Percentiles rank a stretch among this genome's conserved stretches.
phyloP scores from a whole-genome alignment of 1,139 yeast genomes.

The Casaregolazyma suthepensis region DNA sequence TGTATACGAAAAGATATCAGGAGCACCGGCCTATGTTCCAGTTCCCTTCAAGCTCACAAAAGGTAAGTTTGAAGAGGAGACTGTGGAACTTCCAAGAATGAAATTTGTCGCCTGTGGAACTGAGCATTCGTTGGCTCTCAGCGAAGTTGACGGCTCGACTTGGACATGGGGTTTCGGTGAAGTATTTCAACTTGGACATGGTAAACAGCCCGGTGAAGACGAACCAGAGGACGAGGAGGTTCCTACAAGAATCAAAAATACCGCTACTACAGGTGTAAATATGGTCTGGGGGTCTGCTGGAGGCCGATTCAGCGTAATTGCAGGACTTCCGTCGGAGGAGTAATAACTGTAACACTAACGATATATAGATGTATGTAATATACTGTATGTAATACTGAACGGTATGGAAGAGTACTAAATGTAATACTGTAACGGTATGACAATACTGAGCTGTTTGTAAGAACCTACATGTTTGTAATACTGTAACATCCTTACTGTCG shows the following conservation, averaged over 20 bases:
- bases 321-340: constrained; percentile 44
- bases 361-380: constrained; percentile 3
- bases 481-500: constrained; percentile 3
- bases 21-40: constrained; percentile 81
- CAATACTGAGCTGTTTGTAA: too few species aligned
- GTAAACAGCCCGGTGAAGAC: constrained; percentile 78
- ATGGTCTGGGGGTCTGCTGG: constrained; percentile 79
- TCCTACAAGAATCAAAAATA: constrained; percentile 73
- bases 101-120: constrained; percentile 76
- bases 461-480: too few species aligned
- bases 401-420: too few species aligned
- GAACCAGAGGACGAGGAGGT: constrained; percentile 39
- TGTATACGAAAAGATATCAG: constrained; percentile 64
- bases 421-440: too few species aligned
- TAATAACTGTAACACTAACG: neutral
- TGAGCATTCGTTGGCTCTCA: constrained; percentile 84
- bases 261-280: constrained; percentile 78
- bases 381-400: too few species aligned
- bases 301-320: constrained; percentile 89
- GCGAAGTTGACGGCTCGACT: constrained; percentile 67
- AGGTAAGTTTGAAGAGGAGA: constrained; percentile 32
- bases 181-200: constrained; percentile 92
- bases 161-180: constrained; percentile 99
- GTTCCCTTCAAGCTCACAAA: constrained; percentile 60
- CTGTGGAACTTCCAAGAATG: constrained; percentile 48